Percentiles rank a stretch among this genome's conserved stretches.
Evolutionary conservation across 2,329 filamentous ascomycete species (phyloP).

Genomic region (Sporothrix brunneoviolacea): DNA sequence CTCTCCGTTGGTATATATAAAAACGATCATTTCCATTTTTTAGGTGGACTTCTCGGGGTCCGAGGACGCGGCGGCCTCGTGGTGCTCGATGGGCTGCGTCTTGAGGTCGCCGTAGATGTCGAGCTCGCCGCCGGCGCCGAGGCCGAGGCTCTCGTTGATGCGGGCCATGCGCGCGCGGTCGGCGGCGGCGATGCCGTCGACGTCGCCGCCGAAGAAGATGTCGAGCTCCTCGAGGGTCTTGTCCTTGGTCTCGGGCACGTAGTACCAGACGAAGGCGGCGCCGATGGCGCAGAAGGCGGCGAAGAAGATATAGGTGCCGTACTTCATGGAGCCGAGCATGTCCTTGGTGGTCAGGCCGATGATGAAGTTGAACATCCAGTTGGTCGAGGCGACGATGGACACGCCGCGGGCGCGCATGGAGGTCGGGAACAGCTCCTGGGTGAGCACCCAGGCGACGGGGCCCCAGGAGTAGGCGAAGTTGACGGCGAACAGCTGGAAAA

Average conservation of each 20-base stretch:
- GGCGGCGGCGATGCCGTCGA: slow-evolving; percentile 5
- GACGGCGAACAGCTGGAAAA: slow-evolving; percentile 13
- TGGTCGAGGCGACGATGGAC: slow-evolving; percentile 32
- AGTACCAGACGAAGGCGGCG: slow-evolving; percentile 43
- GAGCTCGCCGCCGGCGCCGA: too few species aligned
- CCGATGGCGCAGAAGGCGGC: slow-evolving; percentile 41
- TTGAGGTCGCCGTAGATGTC: too few species aligned
- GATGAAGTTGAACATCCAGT: slow-evolving; percentile 42
- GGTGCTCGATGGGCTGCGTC: too few species aligned
- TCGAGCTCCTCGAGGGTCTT: slow-evolving; percentile 65
- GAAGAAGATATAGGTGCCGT: slow-evolving; percentile 53
- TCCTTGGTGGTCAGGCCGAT: slow-evolving; percentile 39
- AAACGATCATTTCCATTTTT: too few species aligned
- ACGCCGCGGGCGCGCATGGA: slow-evolving; percentile 10
- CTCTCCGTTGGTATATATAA: too few species aligned
- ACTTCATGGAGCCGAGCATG: slow-evolving; percentile 35
- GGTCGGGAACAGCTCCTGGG: slow-evolving; percentile 28
- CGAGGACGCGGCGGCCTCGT: too few species aligned
- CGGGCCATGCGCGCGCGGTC: slow-evolving; percentile 10
- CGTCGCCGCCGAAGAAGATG: slow-evolving; percentile 12
- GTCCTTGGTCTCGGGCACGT: slow-evolving; percentile 54
- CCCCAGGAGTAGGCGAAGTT: slow-evolving; percentile 17
- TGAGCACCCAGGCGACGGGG: slow-evolving; percentile 21
- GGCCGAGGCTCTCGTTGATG: slow-evolving; percentile 17
- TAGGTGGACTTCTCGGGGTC: too few species aligned